A percentile compares a stretch with the other conserved stretches of the same genome.
These are phyloP conservation scores for Aphanomyces stellatus DNA, from an alignment of 352 stramenopile species.

Conservation along the genomic window DNA sequence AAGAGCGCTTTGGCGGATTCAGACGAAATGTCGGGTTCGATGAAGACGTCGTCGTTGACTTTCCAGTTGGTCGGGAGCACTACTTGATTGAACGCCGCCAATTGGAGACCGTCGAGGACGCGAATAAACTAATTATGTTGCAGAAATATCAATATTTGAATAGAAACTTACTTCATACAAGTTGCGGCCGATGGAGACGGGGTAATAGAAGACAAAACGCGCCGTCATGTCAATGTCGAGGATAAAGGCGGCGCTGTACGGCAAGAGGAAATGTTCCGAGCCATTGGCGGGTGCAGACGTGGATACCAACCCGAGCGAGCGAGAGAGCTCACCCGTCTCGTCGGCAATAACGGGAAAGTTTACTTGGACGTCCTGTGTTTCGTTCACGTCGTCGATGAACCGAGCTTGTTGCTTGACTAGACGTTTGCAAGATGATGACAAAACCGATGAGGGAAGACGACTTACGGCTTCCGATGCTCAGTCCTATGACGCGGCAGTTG, in stretches of 20 bases:
- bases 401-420: constrained; percentile 30
- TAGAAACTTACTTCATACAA: constrained; percentile 53
- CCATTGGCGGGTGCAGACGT: constrained; percentile 35
- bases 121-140: constrained; percentile 27
- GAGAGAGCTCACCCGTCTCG: constrained; percentile 51
- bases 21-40: constrained; percentile 52
- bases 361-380: constrained; percentile 71
- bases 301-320: constrained; percentile 41
- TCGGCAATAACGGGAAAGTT: constrained; percentile 64
- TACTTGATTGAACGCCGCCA: constrained; percentile 64
- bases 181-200: constrained; percentile 60
- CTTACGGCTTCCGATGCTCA: constrained; percentile 31
- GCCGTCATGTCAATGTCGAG: constrained; percentile 71
- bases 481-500: constrained; percentile 50
- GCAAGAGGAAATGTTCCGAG: constrained; percentile 42
- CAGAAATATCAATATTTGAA: neutral
- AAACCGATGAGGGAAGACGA: neutral
- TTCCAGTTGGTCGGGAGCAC: constrained; percentile 81
- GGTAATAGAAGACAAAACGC: constrained; percentile 53
- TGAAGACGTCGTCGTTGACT: constrained; percentile 76
- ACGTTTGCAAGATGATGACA: neutral
- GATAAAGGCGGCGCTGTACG: constrained; percentile 56
- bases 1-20: constrained; percentile 74
- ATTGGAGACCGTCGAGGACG: constrained; percentile 56
- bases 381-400: constrained; percentile 68